Conservation (phyloP, 768 basidiomycete genomes). For the Dacryopinax spathularia region DNA sequence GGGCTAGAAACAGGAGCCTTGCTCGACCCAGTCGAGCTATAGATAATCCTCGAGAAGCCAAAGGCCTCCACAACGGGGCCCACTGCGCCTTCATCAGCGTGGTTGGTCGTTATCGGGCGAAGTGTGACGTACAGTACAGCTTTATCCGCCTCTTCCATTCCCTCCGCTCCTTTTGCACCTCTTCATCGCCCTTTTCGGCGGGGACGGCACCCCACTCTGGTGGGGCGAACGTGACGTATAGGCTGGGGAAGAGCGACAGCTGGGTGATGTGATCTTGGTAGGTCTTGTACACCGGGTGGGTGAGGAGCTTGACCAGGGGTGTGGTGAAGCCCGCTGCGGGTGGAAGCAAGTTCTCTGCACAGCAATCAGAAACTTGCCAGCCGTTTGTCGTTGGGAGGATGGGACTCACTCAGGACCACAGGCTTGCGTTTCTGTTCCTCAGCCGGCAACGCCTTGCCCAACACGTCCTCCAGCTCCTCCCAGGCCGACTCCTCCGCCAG, state of each 20-base stretch:
- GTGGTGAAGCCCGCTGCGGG: conserved; percentile 58
- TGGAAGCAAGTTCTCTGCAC: conserved; percentile 60
- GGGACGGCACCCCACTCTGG: conserved; percentile 54
- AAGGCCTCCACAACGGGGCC: conserved; percentile 75
- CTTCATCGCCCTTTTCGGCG: conserved; percentile 19
- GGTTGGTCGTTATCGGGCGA: conserved; percentile 7
- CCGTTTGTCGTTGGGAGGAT: neutral
- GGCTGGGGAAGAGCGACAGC: conserved; percentile 58
- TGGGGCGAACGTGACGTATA: conserved; percentile 61
- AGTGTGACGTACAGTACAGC: conserved; percentile 50
- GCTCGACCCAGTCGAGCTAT: conserved; percentile 37
- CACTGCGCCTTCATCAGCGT: conserved; percentile 31
- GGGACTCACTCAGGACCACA: conserved; percentile 48
- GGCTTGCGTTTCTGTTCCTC: conserved; percentile 13
- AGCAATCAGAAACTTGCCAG: conserved; percentile 11
- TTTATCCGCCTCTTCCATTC: conserved; percentile 58
- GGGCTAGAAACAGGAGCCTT: conserved; percentile 34
- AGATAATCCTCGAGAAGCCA: conserved; percentile 68
- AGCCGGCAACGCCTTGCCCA: conserved; percentile 44
- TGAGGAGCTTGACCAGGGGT: conserved; percentile 67
- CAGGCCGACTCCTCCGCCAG: conserved; percentile 37
- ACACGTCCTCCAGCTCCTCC: conserved; percentile 57
- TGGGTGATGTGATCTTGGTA: conserved; percentile 61
- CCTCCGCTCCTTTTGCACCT: conserved; percentile 33
- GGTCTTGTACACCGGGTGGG: conserved; percentile 54